phyloP scores from a whole-genome alignment of 73 alveolate genomes.

The Tetrahymena borealis region DNA sequence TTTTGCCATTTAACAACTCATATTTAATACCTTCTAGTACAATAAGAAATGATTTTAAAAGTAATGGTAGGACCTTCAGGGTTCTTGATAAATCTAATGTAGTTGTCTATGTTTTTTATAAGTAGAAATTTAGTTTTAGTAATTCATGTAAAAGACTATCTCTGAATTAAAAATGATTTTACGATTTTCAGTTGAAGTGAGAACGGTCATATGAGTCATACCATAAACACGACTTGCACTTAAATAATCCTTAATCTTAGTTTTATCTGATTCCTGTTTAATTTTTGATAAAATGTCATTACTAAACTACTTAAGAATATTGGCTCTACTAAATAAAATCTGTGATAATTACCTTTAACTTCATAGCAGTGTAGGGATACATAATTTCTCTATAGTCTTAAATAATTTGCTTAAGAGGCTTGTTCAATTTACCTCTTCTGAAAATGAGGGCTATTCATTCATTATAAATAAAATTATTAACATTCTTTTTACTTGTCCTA shows the following conservation, averaged over 20 bases:
- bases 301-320: too few species aligned
- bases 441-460: conserved; percentile 12
- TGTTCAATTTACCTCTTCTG: conserved; percentile 27
- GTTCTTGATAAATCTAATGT: conserved; percentile 66
- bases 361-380: conserved; percentile 44
- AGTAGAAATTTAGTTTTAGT: neutral
- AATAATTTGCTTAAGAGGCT: neutral
- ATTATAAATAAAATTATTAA: neutral
- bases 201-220: conserved; percentile 68
- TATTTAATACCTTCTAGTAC: conserved; percentile 28
- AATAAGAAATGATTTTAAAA: conserved; percentile 52
- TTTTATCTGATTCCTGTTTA: conserved; percentile 60
- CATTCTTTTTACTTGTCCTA: neutral
- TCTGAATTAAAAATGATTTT: neutral
- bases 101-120: conserved; percentile 32
- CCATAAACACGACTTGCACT: conserved; percentile 64
- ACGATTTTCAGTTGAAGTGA: conserved; percentile 68
- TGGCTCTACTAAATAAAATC: too few species aligned
- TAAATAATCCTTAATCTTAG: conserved; percentile 70
- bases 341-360: conserved; percentile 44
- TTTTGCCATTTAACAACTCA: neutral
- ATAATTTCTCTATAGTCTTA: conserved; percentile 37
- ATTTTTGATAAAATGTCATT: too few species aligned
- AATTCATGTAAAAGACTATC: neutral
- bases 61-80: conserved; percentile 85